Evolutionary conservation across 176 grass and related monocot species (phyloP).

Genomic region (Carex kokanica): DNA sequence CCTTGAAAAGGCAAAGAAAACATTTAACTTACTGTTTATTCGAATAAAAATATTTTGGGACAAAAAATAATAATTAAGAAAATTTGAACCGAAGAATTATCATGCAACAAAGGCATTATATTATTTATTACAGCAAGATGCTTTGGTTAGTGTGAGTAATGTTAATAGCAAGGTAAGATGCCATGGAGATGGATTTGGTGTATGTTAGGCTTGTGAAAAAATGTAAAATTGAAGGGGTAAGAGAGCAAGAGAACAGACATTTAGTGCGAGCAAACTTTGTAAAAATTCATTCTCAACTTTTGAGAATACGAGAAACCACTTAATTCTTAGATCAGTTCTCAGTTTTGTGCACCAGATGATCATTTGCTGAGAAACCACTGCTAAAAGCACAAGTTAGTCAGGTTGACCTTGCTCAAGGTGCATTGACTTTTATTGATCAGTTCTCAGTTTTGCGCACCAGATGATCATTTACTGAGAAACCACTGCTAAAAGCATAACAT

Average conservation of each 20-base stretch:
- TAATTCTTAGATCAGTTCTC: background rate
- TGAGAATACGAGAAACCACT: background rate
- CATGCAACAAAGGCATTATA: background rate
- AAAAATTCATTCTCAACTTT: background rate
- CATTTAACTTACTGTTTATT: background rate
- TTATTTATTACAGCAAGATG: background rate
- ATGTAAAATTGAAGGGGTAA: background rate
- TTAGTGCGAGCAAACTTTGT: background rate
- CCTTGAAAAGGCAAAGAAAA: background rate
- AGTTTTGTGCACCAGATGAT: background rate
- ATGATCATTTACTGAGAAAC: background rate
- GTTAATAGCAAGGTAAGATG: background rate
- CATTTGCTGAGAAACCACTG: background rate
- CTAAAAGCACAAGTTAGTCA: no score
- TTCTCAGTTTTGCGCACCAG: background rate
- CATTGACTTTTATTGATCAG: background rate
- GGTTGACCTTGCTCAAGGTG: no score
- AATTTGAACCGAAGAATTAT: background rate
- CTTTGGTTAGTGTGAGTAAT: background rate
- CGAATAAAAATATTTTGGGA: background rate
- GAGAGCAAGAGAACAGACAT: background rate
- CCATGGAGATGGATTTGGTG: background rate
- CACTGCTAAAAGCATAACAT: background rate
- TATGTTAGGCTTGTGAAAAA: background rate
- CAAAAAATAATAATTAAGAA: background rate